Percentiles rank a stretch among this genome's conserved stretches.
Evolutionary conservation across 2,329 filamentous ascomycete genomes (phyloP).

Genomic region (Zasmidium cellare): DNA sequence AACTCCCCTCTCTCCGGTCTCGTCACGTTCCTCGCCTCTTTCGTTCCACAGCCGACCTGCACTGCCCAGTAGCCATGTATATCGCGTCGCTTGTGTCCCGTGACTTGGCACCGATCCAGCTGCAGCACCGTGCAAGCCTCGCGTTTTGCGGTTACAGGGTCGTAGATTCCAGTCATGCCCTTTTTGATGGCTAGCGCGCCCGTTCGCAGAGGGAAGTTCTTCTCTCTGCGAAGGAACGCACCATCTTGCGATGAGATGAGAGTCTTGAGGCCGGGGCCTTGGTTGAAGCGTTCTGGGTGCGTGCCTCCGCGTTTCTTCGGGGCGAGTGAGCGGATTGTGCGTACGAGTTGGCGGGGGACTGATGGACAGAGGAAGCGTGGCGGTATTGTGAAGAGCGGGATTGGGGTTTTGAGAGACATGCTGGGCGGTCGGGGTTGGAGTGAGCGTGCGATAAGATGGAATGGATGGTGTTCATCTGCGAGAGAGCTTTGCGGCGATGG

Average conservation of each 20-base stretch:
- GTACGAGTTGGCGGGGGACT: conserved; percentile 31
- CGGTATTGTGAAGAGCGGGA: conserved; percentile 28
- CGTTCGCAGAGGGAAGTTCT: conserved; percentile 65
- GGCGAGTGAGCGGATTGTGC: conserved; percentile 57
- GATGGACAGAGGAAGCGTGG: conserved; percentile 36
- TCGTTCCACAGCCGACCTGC: conserved; percentile 78
- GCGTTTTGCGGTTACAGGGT: conserved; percentile 70
- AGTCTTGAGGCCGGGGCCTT: conserved; percentile 53
- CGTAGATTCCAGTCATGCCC: conserved; percentile 92
- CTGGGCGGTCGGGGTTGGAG: no score
- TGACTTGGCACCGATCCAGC: conserved; percentile 86
- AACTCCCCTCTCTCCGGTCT: conserved; percentile 85
- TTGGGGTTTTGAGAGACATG: conserved; percentile 30
- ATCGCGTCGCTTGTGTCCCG: conserved; percentile 78
- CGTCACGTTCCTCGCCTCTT: conserved; percentile 73
- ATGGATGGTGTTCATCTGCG: background rate
- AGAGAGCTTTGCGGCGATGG: background rate
- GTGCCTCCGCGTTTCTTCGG: conserved; percentile 39
- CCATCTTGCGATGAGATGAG: conserved; percentile 58
- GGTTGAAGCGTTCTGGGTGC: conserved; percentile 54
- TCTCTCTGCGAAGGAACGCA: conserved; percentile 60
- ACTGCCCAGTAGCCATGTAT: conserved; percentile 92
- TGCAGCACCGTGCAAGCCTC: conserved; percentile 90
- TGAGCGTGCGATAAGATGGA: no score
- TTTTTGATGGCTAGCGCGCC: conserved; percentile 87